Evolutionary conservation across 2,329 filamentous ascomycete genomes (phyloP).

Genomic region (Ambrosiella cleistominuta): DNA sequence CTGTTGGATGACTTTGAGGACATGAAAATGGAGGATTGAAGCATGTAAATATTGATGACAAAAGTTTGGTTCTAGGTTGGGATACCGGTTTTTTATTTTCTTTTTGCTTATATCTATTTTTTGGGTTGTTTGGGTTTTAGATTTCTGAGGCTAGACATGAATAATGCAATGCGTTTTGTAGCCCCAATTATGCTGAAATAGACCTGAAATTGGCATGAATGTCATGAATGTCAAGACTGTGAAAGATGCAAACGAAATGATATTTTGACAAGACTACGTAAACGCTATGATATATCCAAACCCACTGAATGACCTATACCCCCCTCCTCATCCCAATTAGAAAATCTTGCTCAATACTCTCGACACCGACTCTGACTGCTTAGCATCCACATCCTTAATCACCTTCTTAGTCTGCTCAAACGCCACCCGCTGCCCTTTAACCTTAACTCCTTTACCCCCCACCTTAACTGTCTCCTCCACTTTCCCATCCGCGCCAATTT

Average conservation of each 20-base stretch:
- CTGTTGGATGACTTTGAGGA: conserved; percentile 88
- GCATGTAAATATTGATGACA: conserved; percentile 1
- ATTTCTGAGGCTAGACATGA: background rate
- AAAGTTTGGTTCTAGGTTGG: conserved; percentile 8
- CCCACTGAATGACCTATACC: too few relatives aligned
- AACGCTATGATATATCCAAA: too few relatives aligned
- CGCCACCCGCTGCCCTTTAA: conserved; percentile 19
- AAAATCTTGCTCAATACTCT: conserved; percentile 50
- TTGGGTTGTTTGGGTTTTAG: background rate
- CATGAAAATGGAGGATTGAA: conserved; percentile 46
- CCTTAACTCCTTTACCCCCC: conserved; percentile 14
- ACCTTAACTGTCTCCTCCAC: conserved; percentile 15
- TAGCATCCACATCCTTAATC: conserved; percentile 27
- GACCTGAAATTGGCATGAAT: too few relatives aligned
- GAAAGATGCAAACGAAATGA: too few relatives aligned
- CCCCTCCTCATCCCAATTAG: conserved; percentile 18
- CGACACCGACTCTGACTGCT: conserved; percentile 36
- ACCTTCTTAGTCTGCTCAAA: conserved; percentile 52
- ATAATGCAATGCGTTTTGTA: too few relatives aligned
- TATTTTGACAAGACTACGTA: too few relatives aligned
- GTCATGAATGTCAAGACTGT: too few relatives aligned
- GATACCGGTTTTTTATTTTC: background rate
- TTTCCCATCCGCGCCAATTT: conserved; percentile 22
- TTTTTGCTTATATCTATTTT: background rate
- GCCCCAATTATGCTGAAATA: too few relatives aligned